Evolutionary conservation across 805 yeast species (phyloP), one percentile per base, ranked within the genome.

Genomic region (Lachancea lanzarotensis): DNA sequence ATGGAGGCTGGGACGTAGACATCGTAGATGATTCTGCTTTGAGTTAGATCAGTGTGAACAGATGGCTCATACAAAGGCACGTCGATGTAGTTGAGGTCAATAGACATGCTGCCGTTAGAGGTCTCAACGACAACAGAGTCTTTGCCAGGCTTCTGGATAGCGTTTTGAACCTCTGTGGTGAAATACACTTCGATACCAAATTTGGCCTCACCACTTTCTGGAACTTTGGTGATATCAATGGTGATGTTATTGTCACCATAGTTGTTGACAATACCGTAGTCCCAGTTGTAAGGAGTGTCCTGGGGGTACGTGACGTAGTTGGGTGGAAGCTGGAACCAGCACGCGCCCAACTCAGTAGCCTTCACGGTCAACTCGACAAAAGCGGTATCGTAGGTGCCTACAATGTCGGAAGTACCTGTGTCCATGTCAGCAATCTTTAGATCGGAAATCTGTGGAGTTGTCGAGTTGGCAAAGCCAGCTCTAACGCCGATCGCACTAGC

Each of bases 281-380:
- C 38, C 37, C 27, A 33, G 37, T n/a, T 5, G 38, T 31, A 40
- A 9, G 38, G 38, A 31, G 35, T 16, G 42, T 29, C 42, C 11
- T 33, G 42, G 42, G 18, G 18, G 27, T 12, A 13, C 8, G 19
- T 20, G 26, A 39, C 27, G 6, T 15, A 31, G 27, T 42, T 42
- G 11, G 33, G 39, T 26, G 50, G 50, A 15, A 35, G 34, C 18
- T 40, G 39, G 29, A 47, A 40, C 50, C 50, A 47, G 11, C 35
- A 38, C 22, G 43, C 42, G 35, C 50, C 50, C 12, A 42, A 31
- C 29, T 32, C 32, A 2, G 44, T 4, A 16, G 50, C 45, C 29
- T 40, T 18, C 27, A 47, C n/a, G 22, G 38, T 36, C 16, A 45
- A 36, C 27, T 40, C 32, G 43, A 47, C 17, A 30, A 42, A 31